Evolutionary conservation across 2,329 filamentous ascomycete species (phyloP).

Genomic region (Colletotrichum liriopes): DNA sequence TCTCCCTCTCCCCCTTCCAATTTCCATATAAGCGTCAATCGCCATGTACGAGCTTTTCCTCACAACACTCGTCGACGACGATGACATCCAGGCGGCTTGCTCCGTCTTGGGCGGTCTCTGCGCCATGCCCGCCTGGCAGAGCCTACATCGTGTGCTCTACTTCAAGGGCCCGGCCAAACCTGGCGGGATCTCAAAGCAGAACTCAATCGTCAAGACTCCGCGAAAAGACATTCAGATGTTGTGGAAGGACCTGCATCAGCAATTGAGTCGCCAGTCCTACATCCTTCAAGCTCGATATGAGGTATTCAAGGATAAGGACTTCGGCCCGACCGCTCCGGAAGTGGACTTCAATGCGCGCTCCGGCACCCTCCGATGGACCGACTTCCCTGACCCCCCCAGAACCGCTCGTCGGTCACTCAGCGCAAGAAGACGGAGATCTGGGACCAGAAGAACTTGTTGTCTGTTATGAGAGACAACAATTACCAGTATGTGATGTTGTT

Average conservation of each 20-base stretch:
- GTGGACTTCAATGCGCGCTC: constrained; percentile 59
- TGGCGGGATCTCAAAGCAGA: constrained; percentile 61
- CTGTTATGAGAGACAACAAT: constrained; percentile 66
- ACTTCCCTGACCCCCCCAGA: constrained; percentile 72
- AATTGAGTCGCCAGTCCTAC: constrained; percentile 71
- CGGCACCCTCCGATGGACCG: constrained; percentile 71
- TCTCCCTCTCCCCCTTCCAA: background rate
- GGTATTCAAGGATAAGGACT: constrained; percentile 63
- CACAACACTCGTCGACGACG: constrained; percentile 66
- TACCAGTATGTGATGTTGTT: constrained; percentile 59
- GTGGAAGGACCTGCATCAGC: constrained; percentile 71
- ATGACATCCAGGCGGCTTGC: constrained; percentile 64
- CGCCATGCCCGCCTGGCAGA: constrained; percentile 68
- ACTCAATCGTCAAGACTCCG: constrained; percentile 47
- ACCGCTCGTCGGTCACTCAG: constrained; percentile 63
- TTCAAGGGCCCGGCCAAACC: constrained; percentile 65
- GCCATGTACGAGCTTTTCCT: constrained; percentile 74
- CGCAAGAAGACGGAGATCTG: constrained; percentile 72
- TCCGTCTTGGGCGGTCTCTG: constrained; percentile 71
- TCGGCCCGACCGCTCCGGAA: constrained; percentile 55
- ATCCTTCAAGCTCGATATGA: constrained; percentile 71
- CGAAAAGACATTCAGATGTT: constrained; percentile 54
- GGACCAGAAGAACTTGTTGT: constrained; percentile 64
- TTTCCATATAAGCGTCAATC: background rate
- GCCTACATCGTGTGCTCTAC: constrained; percentile 67